Evolutionary conservation across 2,329 filamentous ascomycete genomes (phyloP).

Genomic region (Chaetothyriales sp.): DNA sequence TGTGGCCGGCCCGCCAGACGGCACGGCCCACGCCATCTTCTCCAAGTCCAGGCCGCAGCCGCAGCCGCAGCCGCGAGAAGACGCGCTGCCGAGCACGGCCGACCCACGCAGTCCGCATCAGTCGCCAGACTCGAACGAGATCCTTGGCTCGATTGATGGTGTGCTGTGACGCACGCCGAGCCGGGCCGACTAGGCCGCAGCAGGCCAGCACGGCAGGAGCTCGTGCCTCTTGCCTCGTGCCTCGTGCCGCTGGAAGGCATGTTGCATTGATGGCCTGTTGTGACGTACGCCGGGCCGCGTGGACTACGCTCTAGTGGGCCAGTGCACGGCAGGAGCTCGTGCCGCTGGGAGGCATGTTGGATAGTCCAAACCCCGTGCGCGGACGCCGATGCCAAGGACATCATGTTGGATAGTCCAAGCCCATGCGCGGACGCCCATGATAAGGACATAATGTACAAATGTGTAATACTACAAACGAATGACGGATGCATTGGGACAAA

Average conservation of each 20-base stretch:
- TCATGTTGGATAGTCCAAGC: background rate
- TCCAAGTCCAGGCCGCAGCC: slow-evolving; percentile 3
- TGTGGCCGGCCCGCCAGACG: background rate
- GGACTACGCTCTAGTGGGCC: no score
- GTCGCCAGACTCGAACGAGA: slow-evolving; percentile 14
- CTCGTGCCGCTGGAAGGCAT: background rate
- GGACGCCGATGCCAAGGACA: background rate
- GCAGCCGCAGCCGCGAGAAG: slow-evolving; percentile 1
- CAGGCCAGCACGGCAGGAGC: no score
- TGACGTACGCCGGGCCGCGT: slow-evolving; percentile 1
- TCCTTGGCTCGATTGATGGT: slow-evolving; percentile 18
- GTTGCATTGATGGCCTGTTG: slow-evolving; percentile 13
- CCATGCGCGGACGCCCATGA: background rate
- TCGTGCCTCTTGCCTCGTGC: no score
- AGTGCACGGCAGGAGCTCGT: background rate
- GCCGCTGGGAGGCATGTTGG: background rate
- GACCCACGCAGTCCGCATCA: slow-evolving; percentile 20
- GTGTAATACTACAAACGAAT: background rate
- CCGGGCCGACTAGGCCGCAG: no score
- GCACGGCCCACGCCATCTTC: slow-evolving; percentile 1
- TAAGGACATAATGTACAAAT: background rate
- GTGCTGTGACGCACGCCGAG: slow-evolving; percentile 10
- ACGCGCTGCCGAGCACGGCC: background rate
- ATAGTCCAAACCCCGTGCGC: background rate
- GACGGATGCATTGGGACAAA: background rate